Base-by-base conservation (phyloP, 768 basidiomycete genomes). In the Wakefieldia striispora region DNA sequence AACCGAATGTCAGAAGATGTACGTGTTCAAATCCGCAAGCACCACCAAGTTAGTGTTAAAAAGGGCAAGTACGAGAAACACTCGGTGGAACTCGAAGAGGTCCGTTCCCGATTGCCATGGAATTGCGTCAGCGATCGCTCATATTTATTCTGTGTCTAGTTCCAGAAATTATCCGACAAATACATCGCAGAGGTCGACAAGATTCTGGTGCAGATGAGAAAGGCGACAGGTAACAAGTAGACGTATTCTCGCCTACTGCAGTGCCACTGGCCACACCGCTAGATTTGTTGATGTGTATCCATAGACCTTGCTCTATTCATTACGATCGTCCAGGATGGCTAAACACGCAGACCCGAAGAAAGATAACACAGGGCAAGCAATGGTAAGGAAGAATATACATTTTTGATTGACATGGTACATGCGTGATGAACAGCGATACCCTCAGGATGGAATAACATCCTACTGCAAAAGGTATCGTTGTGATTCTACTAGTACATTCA, bases 1-100 rank as follows among this genome's bases (percentile, higher is more conserved):
- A 74, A 77, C 33, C 80, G 81, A 21, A 78, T 83, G 61, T 82
- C 87, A 1, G 91, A 93, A 64, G 88, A 89, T 12, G 75, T 82
- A 2, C 85, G 88, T 10, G 76, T 83, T 14, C 88, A 88, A 53
- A 75, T 92, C 17, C 84, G 91, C 37, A 84, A 84, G 55, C 76
- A 79, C n/a, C 83, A 84, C 49, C 77, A 83, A 43, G 67, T 77
- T 1, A 82, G 82, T 57, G 47, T 87, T 27, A 91, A 89, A 63
- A 81, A 78, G 42, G 83, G 84, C 31, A 83, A 81, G 59, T 86
- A 79, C 55, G 76, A 73, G 46, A 90, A 88, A 57, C 84, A 78
- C 56, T 84, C 86, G 0, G 58, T 82, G 9, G 88, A 88, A 51
- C 44, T 83, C n/a, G 80, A 86, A 34, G 85, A 86, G 72, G 91